Base-by-base conservation (phyloP, 2,329 filamentous ascomycete species). In the Magnaporthiopsis incrustans region DNA sequence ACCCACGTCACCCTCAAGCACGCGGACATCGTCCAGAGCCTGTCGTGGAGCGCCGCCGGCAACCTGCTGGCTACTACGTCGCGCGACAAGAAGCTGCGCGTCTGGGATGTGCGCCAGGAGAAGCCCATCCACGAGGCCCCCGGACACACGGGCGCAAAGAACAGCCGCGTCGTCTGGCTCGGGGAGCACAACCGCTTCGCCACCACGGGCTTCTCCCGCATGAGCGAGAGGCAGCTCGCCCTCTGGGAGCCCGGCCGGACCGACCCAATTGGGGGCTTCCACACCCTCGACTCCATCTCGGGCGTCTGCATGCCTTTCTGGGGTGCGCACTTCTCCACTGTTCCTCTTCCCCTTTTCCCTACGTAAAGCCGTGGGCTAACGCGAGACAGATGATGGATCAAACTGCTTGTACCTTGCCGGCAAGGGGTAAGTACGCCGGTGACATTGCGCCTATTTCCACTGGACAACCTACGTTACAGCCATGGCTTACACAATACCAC, bases 251-350 rank as follows among this genome's bases (percentile, higher is more conserved):
- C 92, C 60, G 90, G 93, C 70, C 89, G 86, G 68, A 85, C 87
- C 50, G 89, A 96, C 71, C 95, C 95, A 61, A 89, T 98, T 71
- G 92, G 91, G 62, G 93, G 92, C 22, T 97, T 97, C 79, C 88
- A 86, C 71, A 90, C 90, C 70, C 84, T 99, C 61, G 95, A 99
- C 78, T 96, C 92, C 60, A 97, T 97, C 72, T 97, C 94, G 59
- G 95, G 95, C 75, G 93, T 99, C 66, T 96, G 92, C 83, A 97
- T 99, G 91, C 95, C 95, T 38, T 98, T 99, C 85, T 99, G 95
- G 95, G 95, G 84, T 86, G 75, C 69, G 80, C 71, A 60, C 59
- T 32, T 32, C 30, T 27, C 12, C 44, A 30, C 56, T 64, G 30
- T 26, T 60, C 22, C n/a, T 11, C 15, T 11, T 5, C 22, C 25